Conservation (phyloP, 306 rosid species). For the Gillenia trifoliata region DNA sequence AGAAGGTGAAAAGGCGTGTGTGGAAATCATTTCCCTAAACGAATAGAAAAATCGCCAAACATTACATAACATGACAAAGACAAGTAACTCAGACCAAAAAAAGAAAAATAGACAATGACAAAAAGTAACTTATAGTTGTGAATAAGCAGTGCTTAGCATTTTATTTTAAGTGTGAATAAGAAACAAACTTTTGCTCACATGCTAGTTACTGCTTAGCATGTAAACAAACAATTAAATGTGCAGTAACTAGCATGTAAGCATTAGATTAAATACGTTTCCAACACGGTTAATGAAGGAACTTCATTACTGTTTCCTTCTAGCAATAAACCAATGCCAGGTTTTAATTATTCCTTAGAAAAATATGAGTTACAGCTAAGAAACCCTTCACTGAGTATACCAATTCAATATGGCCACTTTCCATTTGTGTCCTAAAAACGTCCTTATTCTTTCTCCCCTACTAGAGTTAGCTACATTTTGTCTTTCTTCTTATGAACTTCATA, state of each 20-base stretch:
- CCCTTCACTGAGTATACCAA: neutral
- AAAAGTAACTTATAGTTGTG: neutral
- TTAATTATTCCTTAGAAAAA: neutral
- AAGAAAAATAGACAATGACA: neutral
- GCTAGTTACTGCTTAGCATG: neutral
- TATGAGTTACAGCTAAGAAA: neutral
- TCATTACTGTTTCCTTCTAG: neutral
- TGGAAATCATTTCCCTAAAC: neutral
- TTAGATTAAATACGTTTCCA: neutral
- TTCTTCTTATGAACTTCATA: neutral
- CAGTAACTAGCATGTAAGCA: neutral
- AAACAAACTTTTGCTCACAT: neutral
- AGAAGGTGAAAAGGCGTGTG: too few species aligned
- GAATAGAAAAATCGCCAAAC: neutral
- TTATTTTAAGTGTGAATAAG: neutral
- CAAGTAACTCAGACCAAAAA: neutral
- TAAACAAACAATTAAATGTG: too few species aligned
- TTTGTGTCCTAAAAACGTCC: neutral
- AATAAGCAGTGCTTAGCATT: neutral
- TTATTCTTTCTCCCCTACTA: neutral
- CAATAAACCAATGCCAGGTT: slow-evolving; percentile 1
- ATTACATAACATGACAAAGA: neutral
- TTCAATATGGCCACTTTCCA: neutral
- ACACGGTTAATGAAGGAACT: neutral
- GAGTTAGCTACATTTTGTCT: neutral